phyloP scores from a whole-genome alignment of 129 eudicot genomes.

The Saposhnikovia divaricata region DNA sequence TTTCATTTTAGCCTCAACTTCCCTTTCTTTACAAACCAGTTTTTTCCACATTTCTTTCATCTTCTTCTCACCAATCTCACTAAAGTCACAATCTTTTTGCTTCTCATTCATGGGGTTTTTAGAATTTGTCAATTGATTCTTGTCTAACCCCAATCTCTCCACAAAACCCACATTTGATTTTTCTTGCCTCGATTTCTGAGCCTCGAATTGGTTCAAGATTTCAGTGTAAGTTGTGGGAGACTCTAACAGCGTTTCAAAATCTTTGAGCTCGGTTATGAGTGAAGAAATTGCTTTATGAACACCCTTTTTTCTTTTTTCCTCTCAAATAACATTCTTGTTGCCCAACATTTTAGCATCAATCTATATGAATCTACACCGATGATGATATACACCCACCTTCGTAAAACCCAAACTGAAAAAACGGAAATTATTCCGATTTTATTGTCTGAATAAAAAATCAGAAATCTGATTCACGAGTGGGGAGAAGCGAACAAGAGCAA shows the following conservation, averaged over 20 bases:
- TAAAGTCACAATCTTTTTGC: not conserved
- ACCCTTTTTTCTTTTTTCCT: not conserved
- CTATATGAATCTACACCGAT: not conserved
- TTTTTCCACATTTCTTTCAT: not conserved
- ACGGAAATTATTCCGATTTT: no score
- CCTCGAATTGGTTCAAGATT: not conserved
- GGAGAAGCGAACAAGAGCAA: no score
- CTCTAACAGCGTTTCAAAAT: not conserved
- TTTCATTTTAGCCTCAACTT: not conserved
- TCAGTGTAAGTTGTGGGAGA: not conserved
- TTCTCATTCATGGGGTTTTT: not conserved
- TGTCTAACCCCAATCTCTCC: not conserved
- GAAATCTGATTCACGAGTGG: no score
- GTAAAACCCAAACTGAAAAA: no score
- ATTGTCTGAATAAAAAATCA: no score
- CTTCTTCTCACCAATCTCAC: not conserved
- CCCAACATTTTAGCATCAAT: not conserved
- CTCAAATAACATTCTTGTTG: not conserved
- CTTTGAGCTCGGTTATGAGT: not conserved
- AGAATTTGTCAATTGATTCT: not conserved
- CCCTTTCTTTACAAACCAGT: not conserved
- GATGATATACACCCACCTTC: no score
- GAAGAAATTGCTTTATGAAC: not conserved
- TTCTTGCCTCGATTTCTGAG: not conserved
- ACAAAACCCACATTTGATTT: not conserved